phyloP scores from a whole-genome alignment of 257 asterid genomes.

The Striga asiatica region DNA sequence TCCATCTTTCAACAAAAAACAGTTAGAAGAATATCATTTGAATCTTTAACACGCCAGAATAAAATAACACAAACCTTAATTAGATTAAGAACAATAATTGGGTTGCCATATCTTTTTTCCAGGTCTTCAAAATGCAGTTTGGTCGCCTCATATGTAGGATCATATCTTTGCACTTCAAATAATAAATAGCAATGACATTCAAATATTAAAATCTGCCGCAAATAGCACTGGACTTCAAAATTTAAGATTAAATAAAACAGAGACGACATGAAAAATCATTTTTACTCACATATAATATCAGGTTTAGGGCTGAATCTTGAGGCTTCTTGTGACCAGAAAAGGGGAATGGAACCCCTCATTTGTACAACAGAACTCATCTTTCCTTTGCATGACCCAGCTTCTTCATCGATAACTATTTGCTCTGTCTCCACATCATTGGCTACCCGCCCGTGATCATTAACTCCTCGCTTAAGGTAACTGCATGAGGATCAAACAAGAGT shows the following conservation, averaged over 20 bases:
- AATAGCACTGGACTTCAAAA: background rate
- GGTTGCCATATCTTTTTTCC: slow-evolving; percentile 89
- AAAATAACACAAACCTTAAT: slow-evolving; percentile 59
- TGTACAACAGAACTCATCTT: slow-evolving; percentile 98
- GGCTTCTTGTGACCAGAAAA: slow-evolving; percentile 99
- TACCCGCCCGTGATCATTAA: slow-evolving; percentile 94
- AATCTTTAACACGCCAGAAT: no score
- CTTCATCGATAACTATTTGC: slow-evolving; percentile 93
- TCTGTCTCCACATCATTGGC: slow-evolving; percentile 99
- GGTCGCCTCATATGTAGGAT: slow-evolving; percentile 98
- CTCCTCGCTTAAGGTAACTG: slow-evolving; percentile 96
- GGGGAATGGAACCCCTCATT: slow-evolving; percentile 99
- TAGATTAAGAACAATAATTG: slow-evolving; percentile 88
- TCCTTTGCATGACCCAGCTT: slow-evolving; percentile 93
- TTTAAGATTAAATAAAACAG: background rate
- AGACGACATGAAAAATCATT: slow-evolving; percentile 8
- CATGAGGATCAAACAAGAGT: slow-evolving; percentile 19
- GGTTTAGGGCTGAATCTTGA: slow-evolving; percentile 99
- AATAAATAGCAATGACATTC: slow-evolving; percentile 16
- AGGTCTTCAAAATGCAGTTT: slow-evolving; percentile 85
- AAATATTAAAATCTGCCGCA: slow-evolving; percentile 12
- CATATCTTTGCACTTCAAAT: slow-evolving; percentile 90
- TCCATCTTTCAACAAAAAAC: slow-evolving; percentile 13
- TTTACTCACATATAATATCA: slow-evolving; percentile 84
- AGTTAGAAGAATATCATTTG: slow-evolving; percentile 1